These are phyloP conservation scores for Syzygium grande DNA, from an alignment of 345 rosid species.

Conservation along the genomic window DNA sequence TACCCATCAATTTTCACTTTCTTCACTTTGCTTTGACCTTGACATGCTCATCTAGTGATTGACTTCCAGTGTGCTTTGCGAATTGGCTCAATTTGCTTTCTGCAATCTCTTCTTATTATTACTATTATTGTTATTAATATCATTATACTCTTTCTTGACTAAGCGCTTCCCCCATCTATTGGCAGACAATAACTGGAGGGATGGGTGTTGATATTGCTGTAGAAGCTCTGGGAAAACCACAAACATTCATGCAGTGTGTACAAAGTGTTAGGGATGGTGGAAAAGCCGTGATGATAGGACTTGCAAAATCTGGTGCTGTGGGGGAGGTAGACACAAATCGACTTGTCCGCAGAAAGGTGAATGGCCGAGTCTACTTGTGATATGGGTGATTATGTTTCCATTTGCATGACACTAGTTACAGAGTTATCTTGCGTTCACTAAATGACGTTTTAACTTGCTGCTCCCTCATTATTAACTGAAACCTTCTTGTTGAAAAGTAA, in stretches of 20 bases:
- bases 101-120: background rate
- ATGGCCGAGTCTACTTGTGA: background rate
- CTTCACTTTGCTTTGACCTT: background rate
- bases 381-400: background rate
- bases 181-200: constrained; percentile 90
- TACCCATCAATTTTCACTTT: background rate
- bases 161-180: background rate
- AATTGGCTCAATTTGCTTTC: background rate
- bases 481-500: background rate
- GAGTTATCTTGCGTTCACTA: background rate
- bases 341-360: constrained; percentile 91
- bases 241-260: constrained; percentile 74
- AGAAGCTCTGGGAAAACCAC: constrained; percentile 89
- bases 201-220: constrained; percentile 88
- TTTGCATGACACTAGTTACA: background rate
- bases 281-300: constrained; percentile 97
- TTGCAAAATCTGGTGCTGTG: constrained; percentile 61
- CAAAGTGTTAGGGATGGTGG: constrained; percentile 92
- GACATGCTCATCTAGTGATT: background rate
- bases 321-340: constrained; percentile 92
- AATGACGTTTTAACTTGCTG: background rate
- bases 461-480: background rate
- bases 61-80: background rate
- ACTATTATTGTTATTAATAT: background rate
- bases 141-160: background rate